A percentile compares a stretch with the other conserved stretches of the same genome.
phyloP scores from a whole-genome alignment of 176 grass and related monocot species.

The Poa annua region DNA sequence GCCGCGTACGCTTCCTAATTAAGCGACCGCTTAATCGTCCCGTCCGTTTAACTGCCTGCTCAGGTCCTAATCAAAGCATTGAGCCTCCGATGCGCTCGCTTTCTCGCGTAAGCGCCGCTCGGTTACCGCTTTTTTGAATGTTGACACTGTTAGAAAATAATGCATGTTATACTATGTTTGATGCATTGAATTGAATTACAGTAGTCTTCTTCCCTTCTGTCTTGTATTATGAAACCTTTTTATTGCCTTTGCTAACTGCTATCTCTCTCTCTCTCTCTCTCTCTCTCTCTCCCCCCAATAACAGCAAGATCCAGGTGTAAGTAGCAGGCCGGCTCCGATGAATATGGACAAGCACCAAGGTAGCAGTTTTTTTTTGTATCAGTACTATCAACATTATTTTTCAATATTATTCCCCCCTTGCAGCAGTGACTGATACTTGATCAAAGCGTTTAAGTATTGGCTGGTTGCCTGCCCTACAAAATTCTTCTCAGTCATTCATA shows the following conservation, averaged over 20 bases:
- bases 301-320: constrained; percentile 61
- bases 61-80: no score
- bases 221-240: constrained; percentile 22
- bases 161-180: constrained; percentile 27
- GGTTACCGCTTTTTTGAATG: no score
- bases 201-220: neutral
- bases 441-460: neutral
- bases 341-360: constrained; percentile 55
- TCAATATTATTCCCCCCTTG: neutral
- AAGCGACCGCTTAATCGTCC: no score
- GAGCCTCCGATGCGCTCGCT: no score
- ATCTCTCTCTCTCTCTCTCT: neutral
- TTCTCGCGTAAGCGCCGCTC: no score
- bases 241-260: constrained; percentile 19
- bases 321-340: constrained; percentile 35
- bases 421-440: neutral
- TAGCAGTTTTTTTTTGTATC: constrained; percentile 33
- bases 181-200: neutral
- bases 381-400: neutral
- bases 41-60: no score
- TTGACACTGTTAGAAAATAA: constrained; percentile 25
- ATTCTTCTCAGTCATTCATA: constrained; percentile 1
- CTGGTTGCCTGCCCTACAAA: constrained; percentile 3
- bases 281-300: constrained; percentile 3
- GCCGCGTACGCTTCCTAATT: no score